Evolutionary conservation across 2,329 filamentous ascomycete species (phyloP).

Genomic region (Coniochaeta ligniaria): DNA sequence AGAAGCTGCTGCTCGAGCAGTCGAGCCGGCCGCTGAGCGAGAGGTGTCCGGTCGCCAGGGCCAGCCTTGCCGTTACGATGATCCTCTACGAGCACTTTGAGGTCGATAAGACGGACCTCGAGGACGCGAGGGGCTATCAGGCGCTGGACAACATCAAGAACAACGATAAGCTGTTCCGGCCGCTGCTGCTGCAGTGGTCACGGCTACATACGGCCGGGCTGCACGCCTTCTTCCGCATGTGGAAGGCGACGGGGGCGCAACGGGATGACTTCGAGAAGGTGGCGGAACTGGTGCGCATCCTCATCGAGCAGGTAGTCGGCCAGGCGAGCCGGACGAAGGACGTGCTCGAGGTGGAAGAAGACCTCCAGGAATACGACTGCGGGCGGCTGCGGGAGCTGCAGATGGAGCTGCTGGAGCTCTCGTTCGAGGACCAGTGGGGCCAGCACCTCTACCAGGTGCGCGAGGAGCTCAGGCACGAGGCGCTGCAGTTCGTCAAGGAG

Average conservation of each 20-base stretch:
- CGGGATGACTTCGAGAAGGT: constrained; percentile 90
- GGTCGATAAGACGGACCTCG: constrained; percentile 74
- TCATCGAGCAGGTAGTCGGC: constrained; percentile 85
- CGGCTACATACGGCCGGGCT: constrained; percentile 78
- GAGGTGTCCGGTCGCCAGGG: constrained; percentile 80
- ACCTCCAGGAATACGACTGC: constrained; percentile 78
- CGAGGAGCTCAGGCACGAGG: constrained; percentile 84
- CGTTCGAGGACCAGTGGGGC: constrained; percentile 93
- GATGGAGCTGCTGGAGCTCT: constrained; percentile 85
- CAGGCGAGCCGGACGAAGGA: constrained; percentile 76
- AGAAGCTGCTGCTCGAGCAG: constrained; percentile 88
- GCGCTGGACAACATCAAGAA: constrained; percentile 67
- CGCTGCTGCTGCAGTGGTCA: constrained; percentile 88
- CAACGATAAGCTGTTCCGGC: constrained; percentile 80
- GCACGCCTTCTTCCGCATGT: constrained; percentile 82
- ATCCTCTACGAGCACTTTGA: constrained; percentile 95
- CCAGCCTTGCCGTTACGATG: constrained; percentile 78
- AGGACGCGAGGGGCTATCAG: constrained; percentile 71
- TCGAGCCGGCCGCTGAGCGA: constrained; percentile 62
- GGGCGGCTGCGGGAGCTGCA: constrained; percentile 73
- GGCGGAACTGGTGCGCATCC: constrained; percentile 79
- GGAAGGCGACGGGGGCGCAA: constrained; percentile 83
- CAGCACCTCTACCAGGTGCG: constrained; percentile 84
- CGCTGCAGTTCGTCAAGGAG: constrained; percentile 93
- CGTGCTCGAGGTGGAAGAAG: constrained; percentile 80